Conservation (phyloP, 257 asterid species). For the Agastache rugosa region DNA sequence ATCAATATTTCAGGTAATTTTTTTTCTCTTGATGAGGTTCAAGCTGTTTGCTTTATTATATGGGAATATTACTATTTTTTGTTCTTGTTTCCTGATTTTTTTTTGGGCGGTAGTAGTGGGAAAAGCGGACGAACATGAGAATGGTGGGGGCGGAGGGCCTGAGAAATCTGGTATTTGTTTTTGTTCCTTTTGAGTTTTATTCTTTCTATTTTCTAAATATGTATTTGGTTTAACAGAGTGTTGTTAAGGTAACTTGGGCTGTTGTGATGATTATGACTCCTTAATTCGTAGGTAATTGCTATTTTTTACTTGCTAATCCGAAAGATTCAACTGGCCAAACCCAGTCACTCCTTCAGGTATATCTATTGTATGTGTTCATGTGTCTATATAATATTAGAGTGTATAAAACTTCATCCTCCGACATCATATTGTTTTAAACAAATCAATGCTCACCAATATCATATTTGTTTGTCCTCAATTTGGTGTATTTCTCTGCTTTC, state of each 20-base stretch:
- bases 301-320: constrained; percentile 78
- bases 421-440: not conserved
- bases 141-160: constrained; percentile 27
- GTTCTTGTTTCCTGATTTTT: not conserved
- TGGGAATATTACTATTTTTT: not conserved
- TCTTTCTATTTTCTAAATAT: not conserved
- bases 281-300: constrained; percentile 50
- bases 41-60: not conserved
- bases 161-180: constrained; percentile 50
- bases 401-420: not conserved
- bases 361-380: not conserved
- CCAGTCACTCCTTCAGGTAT: constrained; percentile 75
- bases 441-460: not conserved
- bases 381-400: not conserved
- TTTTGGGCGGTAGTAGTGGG: constrained; percentile 54
- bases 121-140: constrained; percentile 33
- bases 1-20: constrained; percentile 57
- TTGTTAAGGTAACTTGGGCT: not conserved
- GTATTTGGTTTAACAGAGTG: not conserved
- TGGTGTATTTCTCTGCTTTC: not conserved
- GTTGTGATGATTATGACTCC: constrained; percentile 24
- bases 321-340: constrained; percentile 59
- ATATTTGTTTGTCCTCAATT: not conserved
- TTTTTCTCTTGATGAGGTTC: not conserved
- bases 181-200: constrained; percentile 4